Conservation (phyloP, 768 basidiomycete genomes). For the Phaeolepiota aurea region DNA sequence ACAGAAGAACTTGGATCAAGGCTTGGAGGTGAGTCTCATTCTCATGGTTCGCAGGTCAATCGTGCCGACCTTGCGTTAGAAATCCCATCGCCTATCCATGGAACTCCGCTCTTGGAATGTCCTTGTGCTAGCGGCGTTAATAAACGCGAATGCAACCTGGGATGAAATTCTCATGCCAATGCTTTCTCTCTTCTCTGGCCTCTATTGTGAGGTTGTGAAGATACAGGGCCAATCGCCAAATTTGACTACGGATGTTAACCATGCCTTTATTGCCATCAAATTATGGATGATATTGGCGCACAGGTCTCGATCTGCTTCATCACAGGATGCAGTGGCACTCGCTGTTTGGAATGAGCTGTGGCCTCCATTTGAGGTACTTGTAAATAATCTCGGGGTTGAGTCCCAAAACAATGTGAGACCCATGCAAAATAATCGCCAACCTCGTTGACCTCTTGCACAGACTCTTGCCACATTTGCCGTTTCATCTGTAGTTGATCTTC, state of each 20-base stretch:
- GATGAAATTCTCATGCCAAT: constrained; percentile 36
- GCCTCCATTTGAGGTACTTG: constrained; percentile 56
- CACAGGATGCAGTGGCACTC: constrained; percentile 25
- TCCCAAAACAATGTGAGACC: constrained; percentile 31
- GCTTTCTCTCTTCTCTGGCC: constrained; percentile 41
- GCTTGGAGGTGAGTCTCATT: constrained; percentile 23
- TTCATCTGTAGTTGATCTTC: constrained; percentile 57
- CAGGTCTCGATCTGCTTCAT: no score
- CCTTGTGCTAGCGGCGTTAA: constrained; percentile 45
- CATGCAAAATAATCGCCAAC: not conserved
- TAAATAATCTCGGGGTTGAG: constrained; percentile 41
- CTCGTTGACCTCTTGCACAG: constrained; percentile 21
- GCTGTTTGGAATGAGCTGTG: constrained; percentile 72
- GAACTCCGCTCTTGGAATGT: constrained; percentile 60
- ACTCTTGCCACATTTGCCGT: constrained; percentile 45
- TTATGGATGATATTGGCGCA: no score
- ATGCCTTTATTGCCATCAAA: no score
- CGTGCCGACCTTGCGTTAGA: constrained; percentile 15
- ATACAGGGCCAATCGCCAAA: no score
- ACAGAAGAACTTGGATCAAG: constrained; percentile 25
- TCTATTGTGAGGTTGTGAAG: no score
- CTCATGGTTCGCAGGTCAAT: not conserved
- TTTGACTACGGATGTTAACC: no score
- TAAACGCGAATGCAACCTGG: constrained; percentile 27
- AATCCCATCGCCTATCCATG: constrained; percentile 21